Evolutionary conservation across 192 early-diverging fungal genomes (phyloP), one percentile per base, ranked within the genome.

Genomic region (Gonapodya prolifera): DNA sequence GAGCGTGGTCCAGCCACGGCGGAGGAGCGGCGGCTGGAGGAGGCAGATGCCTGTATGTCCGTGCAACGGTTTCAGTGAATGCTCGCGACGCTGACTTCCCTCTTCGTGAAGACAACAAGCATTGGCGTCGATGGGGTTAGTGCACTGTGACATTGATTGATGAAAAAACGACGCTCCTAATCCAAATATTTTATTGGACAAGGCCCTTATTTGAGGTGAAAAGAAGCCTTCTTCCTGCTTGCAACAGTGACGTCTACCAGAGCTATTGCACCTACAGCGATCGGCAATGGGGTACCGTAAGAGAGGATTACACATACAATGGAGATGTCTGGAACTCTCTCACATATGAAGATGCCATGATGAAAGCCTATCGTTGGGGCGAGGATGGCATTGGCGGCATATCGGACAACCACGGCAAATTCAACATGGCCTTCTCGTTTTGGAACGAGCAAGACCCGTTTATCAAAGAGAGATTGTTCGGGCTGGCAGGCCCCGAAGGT

Each of bases 391-490:
- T 83, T 30, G 82, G 79, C 16, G 82, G 82, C 30, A 73, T 83
- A 28, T 80, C 69, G 2, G 82, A 83, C 73, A 80, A 83, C 70
- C 82, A 83, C 61, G 79, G 80, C 70, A 36, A 23, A 2, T 2
- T 83, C 1, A 80, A 79, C 70, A 75, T 83, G 61, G 32, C 80
- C 23, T 13, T 83, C 34, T 76, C 82, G 17, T 29, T 83, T 23
- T 83, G 82, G 82, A 83, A 83, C 76, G 80, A 36, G 23, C 61
- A 78, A n/a, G 82, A 83, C 61, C 77, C 34, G 28, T 33, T 81
- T 1, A 23, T 83, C 34, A 83, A 83, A 35, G 82, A 83, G 35
- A 69, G 82, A 16, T 77, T 83, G 18, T 83, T 81, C 69, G 82
- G 80, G 1, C 30, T 83, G 17, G 80, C 79, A 30, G 79, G 79